These are phyloP conservation scores for Cercophora newfieldiana DNA, from an alignment of 495 filamentous ascomycete species.

Conservation along the genomic window DNA sequence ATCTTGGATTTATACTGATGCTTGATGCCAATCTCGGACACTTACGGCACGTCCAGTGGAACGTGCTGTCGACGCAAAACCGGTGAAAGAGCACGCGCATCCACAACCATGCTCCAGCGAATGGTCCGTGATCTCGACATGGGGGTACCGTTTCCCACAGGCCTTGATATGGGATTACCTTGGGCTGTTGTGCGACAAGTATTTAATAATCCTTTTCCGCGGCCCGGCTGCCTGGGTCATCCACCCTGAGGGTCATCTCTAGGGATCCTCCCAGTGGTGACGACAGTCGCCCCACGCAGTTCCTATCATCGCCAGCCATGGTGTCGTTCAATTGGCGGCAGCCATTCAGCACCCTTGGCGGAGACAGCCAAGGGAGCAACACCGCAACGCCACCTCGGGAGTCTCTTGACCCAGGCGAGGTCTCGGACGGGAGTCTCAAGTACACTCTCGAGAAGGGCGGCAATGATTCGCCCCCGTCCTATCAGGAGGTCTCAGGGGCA, in stretches of 20 bases:
- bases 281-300: background rate
- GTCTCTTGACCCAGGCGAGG: slow-evolving; percentile 14
- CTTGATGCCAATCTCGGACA: too few relatives aligned
- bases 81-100: too few relatives aligned
- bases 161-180: too few relatives aligned
- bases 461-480: slow-evolving; percentile 57
- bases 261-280: background rate
- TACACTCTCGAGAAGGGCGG: slow-evolving; percentile 54
- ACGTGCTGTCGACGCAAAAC: too few relatives aligned
- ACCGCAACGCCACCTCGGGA: background rate
- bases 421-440: slow-evolving; percentile 47
- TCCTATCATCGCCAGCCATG: background rate
- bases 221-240: too few relatives aligned
- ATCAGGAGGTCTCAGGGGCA: slow-evolving; percentile 64
- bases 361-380: background rate
- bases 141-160: too few relatives aligned
- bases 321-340: background rate
- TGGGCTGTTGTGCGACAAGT: too few relatives aligned
- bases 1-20: too few relatives aligned
- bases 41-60: too few relatives aligned
- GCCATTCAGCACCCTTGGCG: background rate
- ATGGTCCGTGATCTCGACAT: too few relatives aligned
- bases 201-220: too few relatives aligned
- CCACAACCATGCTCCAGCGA: too few relatives aligned
- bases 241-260: background rate